Percentiles rank a stretch among this genome's conserved stretches.
Conservation (phyloP, 2,329 filamentous ascomycete species). For the Pezicula carpinea region DNA sequence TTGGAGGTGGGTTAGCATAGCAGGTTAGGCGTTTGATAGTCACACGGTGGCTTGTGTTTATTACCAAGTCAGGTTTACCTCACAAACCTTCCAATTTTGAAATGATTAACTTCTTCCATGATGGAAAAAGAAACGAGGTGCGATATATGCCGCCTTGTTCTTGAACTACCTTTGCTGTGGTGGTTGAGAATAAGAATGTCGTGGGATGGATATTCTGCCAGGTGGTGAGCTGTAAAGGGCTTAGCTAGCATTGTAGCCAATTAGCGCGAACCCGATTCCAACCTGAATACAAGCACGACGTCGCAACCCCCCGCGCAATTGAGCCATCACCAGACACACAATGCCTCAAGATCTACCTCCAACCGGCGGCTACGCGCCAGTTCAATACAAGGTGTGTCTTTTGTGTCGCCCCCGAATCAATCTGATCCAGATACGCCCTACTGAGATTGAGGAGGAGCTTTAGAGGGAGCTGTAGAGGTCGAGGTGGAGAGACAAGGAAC, state of each 20-base stretch:
- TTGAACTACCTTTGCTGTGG: too few species aligned
- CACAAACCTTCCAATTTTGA: neutral
- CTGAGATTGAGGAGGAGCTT: neutral
- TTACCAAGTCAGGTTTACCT: too few species aligned
- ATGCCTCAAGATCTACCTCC: constrained; percentile 99
- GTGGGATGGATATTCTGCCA: too few species aligned
- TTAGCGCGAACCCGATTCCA: neutral
- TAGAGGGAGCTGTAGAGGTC: neutral
- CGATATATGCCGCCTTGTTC: neutral
- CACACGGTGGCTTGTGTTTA: neutral
- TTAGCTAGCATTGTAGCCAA: neutral
- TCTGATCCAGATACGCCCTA: neutral
- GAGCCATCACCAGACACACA: constrained; percentile 30
- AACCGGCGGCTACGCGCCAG: constrained; percentile 85
- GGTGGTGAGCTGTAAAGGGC: neutral
- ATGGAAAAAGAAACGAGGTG: neutral
- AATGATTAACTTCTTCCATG: neutral
- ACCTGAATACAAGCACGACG: constrained; percentile 3
- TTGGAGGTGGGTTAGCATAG: constrained; percentile 2
- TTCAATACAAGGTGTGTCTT: constrained; percentile 85
- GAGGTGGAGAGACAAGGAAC: neutral
- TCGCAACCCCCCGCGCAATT: neutral
- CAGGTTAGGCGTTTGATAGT: constrained; percentile 2
- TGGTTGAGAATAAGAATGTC: too few species aligned
- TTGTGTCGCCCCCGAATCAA: neutral